A percentile compares a stretch with the other conserved stretches of the same genome.
Evolutionary conservation across 345 rosid species (phyloP).

Genomic region (Brassica rapa): DNA sequence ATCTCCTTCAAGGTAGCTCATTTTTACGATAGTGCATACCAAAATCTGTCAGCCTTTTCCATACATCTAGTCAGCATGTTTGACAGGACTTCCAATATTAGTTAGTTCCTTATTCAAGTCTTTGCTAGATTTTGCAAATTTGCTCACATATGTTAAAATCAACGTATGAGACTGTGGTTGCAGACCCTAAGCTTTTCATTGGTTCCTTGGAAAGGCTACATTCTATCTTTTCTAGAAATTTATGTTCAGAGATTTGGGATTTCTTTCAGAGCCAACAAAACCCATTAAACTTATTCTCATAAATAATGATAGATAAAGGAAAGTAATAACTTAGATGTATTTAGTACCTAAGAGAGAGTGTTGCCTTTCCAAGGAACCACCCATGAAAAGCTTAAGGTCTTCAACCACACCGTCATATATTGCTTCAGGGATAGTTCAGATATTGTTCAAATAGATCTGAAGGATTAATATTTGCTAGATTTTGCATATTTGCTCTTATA

Average conservation of each 20-base stretch:
- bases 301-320: background rate
- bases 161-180: background rate
- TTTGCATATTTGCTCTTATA: background rate
- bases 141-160: background rate
- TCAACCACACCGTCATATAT: slow-evolving; percentile 66
- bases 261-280: slow-evolving; percentile 2
- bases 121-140: background rate
- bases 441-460: slow-evolving; percentile 43
- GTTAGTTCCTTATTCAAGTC: slow-evolving; percentile 20
- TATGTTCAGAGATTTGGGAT: background rate
- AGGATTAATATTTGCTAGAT: background rate
- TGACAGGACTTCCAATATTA: background rate
- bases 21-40: slow-evolving; percentile 19
- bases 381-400: slow-evolving; percentile 49
- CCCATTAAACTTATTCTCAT: slow-evolving; percentile 2
- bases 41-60: background rate
- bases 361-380: slow-evolving; percentile 53
- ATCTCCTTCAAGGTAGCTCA: slow-evolving; percentile 70
- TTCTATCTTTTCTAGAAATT: background rate
- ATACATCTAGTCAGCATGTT: slow-evolving; percentile 13
- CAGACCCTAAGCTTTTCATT: background rate
- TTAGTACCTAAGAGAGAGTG: slow-evolving; percentile 84
- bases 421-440: slow-evolving; percentile 64
- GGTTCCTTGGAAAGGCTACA: background rate
- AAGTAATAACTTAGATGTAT: slow-evolving; percentile 59